phyloP scores from a whole-genome alignment of 2,329 filamentous ascomycete genomes.

The Cladosporium cucumerinum region DNA sequence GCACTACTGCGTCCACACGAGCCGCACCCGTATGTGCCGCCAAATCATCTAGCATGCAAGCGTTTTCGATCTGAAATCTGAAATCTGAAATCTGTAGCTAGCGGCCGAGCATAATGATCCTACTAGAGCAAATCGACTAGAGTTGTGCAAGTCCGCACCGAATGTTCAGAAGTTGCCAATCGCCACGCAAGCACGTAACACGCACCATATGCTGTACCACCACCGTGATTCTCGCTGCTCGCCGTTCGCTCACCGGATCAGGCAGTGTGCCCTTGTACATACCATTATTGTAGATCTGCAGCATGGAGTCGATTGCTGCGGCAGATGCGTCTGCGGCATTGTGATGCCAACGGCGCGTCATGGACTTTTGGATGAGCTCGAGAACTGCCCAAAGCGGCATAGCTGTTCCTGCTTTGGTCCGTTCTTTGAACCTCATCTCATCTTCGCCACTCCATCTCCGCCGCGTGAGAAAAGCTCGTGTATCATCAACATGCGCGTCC shows the following conservation, averaged over 20 bases:
- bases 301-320: background rate
- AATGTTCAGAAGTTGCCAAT: background rate
- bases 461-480: background rate
- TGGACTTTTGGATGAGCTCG: background rate
- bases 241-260: background rate
- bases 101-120: slow-evolving; percentile 1
- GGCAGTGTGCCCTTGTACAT: background rate
- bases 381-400: background rate
- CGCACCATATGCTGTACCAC: background rate
- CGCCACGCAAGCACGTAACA: background rate
- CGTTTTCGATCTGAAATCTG: background rate
- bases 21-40: slow-evolving; percentile 3
- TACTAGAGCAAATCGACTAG: background rate
- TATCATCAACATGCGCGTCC: background rate
- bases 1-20: slow-evolving; percentile 5
- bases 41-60: background rate
- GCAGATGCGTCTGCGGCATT: background rate
- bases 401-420: background rate
- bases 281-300: background rate
- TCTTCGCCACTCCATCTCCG: background rate
- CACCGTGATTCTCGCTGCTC: slow-evolving; percentile 9
- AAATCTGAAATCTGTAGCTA: background rate
- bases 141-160: background rate
- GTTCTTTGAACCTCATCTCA: background rate
- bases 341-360: slow-evolving; percentile 1